A percentile compares a stretch with the other conserved stretches of the same genome.
These are phyloP conservation scores for Stemphylium beticola DNA, from an alignment of 2,329 filamentous ascomycete genomes.

Conservation along the genomic window DNA sequence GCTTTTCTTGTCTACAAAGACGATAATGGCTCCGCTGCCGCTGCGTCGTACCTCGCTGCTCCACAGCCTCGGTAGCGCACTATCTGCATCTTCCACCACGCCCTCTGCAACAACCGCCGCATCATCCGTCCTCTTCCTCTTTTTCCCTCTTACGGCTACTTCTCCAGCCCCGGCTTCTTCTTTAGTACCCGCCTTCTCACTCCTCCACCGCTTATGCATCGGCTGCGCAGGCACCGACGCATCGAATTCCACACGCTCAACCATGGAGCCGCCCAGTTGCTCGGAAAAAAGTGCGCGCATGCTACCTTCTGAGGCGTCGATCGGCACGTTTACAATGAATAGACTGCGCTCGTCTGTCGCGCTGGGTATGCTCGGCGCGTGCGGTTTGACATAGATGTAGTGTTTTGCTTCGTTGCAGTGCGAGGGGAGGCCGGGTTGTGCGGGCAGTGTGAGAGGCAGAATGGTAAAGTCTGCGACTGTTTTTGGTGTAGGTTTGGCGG, in stretches of 20 bases:
- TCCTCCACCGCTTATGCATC: conserved; percentile 58
- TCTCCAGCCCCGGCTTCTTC: conserved; percentile 42
- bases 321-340: conserved; percentile 88
- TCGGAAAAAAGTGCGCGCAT: conserved; percentile 76
- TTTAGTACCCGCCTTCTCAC: conserved; percentile 35
- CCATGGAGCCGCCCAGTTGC: conserved; percentile 76
- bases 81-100: conserved; percentile 63
- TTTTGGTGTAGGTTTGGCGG: conserved; percentile 27
- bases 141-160: conserved; percentile 53
- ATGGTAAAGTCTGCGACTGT: conserved; percentile 68
- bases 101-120: conserved; percentile 45
- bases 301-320: conserved; percentile 79
- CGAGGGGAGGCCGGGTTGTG: conserved; percentile 54
- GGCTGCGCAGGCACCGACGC: conserved; percentile 33
- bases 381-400: conserved; percentile 84
- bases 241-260: conserved; percentile 80
- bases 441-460: conserved; percentile 68
- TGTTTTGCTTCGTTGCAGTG: conserved; percentile 64
- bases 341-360: conserved; percentile 78
- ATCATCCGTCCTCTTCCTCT: conserved; percentile 58
- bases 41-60: conserved; percentile 71
- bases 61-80: conserved; percentile 74
- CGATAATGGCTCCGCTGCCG: conserved; percentile 78
- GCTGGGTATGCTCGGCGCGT: conserved; percentile 70
- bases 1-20: conserved; percentile 83